Percentiles rank a stretch among this genome's conserved stretches.
phyloP scores from a whole-genome alignment of 768 basidiomycete genomes.

The Lentinula raphanica region DNA sequence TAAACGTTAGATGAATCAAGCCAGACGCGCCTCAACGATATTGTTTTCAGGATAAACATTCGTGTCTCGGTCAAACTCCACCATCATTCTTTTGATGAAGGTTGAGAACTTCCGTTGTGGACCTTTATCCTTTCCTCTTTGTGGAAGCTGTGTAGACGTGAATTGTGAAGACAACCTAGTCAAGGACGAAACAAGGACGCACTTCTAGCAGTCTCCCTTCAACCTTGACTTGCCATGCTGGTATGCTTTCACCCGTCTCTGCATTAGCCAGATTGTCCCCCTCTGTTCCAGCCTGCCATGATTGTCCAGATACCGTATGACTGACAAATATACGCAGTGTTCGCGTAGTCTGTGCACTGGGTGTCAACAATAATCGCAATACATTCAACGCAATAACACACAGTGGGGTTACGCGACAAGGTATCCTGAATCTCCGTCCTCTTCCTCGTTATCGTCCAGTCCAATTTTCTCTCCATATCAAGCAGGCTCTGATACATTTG shows the following conservation, averaged over 20 bases:
- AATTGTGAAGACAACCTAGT: constrained; percentile 1
- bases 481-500: constrained; percentile 81
- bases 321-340: constrained; percentile 83
- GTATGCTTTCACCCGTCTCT: constrained; percentile 84
- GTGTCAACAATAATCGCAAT: background rate
- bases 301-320: constrained; percentile 80
- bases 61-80: constrained; percentile 86
- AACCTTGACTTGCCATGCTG: constrained; percentile 83
- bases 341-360: constrained; percentile 62
- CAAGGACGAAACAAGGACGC: constrained; percentile 16
- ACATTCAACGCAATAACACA: constrained; percentile 22
- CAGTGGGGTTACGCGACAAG: constrained; percentile 67
- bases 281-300: constrained; percentile 70
- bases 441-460: constrained; percentile 94
- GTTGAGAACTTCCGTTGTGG: constrained; percentile 78
- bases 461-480: constrained; percentile 85
- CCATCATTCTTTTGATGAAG: constrained; percentile 74
- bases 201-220: constrained; percentile 87
- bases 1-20: background rate
- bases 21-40: constrained; percentile 70
- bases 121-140: constrained; percentile 56
- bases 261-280: constrained; percentile 43
- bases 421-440: constrained; percentile 88
- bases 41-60: constrained; percentile 78
- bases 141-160: constrained; percentile 38